A percentile compares a stretch with the other conserved stretches of the same genome.
Evolutionary conservation across 768 basidiomycete species (phyloP).

Genomic region (Psilocybe cyanescens): DNA sequence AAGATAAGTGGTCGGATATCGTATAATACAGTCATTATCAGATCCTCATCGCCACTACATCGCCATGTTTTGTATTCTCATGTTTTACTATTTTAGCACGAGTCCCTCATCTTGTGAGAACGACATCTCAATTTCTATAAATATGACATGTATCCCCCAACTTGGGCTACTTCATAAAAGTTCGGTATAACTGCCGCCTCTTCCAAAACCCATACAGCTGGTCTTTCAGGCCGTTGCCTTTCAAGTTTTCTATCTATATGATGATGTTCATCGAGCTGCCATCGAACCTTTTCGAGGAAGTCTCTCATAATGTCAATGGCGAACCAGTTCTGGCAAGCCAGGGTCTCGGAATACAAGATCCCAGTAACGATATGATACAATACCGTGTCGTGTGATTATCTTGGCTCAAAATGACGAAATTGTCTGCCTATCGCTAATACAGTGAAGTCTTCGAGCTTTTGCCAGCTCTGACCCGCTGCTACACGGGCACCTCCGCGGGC

Average conservation of each 20-base stretch:
- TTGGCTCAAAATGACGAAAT: background rate
- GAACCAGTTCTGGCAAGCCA: too few relatives aligned
- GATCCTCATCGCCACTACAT: background rate
- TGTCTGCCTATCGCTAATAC: background rate
- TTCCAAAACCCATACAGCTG: background rate
- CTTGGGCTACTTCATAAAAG: background rate
- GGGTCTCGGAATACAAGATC: too few relatives aligned
- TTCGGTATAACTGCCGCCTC: background rate
- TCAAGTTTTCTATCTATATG: background rate
- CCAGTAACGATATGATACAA: background rate
- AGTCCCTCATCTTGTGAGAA: background rate
- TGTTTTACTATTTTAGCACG: background rate
- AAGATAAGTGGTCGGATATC: background rate
- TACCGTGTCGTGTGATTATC: background rate
- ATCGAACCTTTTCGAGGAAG: too few relatives aligned
- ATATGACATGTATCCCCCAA: conserved; percentile 2
- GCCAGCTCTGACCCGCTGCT: too few relatives aligned
- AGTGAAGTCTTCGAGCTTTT: background rate
- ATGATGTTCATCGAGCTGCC: too few relatives aligned
- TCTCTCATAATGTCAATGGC: too few relatives aligned
- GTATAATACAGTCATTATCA: background rate
- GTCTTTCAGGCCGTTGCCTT: background rate
- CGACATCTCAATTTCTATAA: background rate
- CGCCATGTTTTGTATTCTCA: background rate
- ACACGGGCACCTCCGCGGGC: background rate